Evolutionary conservation across 495 filamentous ascomycete species (phyloP), one percentile per base, ranked within the genome.

Genomic region (Daldinia concentrica): DNA sequence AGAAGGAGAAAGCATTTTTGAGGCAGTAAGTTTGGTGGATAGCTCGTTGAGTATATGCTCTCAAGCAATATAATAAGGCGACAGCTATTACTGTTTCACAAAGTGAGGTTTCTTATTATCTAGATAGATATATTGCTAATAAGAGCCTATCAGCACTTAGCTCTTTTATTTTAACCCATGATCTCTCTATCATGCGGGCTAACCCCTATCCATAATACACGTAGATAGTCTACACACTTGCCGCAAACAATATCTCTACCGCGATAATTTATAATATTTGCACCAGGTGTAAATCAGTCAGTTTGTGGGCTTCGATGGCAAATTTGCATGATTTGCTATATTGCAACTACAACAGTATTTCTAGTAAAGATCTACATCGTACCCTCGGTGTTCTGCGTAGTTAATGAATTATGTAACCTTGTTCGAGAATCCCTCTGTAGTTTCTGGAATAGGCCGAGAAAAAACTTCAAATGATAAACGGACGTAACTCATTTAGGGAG

Each of bases 391-490:
- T 45, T 11, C 41, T 17, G 17, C 41, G 41, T 3, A 0, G 41
- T 9, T 45, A 9, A 45, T 9, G 17, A 45, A 45, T 45, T 45
- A 45, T 22, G 45, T 52, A 62, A 39, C 43, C 9, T 62, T 19
- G 36, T 51, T 26, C 15, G 12, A 52, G 43, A 37, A 50, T 36
- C 29, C n/a, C 6, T 34, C 26, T 37, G 43, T 19, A 30, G 36
- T 51, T 24, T 19, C 34, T 54, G 7, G 17, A 65, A 58, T 45
- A 52, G 62, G 55, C 39, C 50, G 62, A 58, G 52, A 56, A 8
- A 6, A 6, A 22, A 64, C 36, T 27, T 39, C 17, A 48, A 50
- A 4, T 32, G 17, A 12, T 26, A 37, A 39, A 30, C 26, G 29
- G 32, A 17, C 22, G 37, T 55, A 65, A 57, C 61, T 57, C 24